These are phyloP conservation scores for Verticillium nubilum DNA, from an alignment of 2,329 filamentous ascomycete genomes.

Conservation along the genomic window DNA sequence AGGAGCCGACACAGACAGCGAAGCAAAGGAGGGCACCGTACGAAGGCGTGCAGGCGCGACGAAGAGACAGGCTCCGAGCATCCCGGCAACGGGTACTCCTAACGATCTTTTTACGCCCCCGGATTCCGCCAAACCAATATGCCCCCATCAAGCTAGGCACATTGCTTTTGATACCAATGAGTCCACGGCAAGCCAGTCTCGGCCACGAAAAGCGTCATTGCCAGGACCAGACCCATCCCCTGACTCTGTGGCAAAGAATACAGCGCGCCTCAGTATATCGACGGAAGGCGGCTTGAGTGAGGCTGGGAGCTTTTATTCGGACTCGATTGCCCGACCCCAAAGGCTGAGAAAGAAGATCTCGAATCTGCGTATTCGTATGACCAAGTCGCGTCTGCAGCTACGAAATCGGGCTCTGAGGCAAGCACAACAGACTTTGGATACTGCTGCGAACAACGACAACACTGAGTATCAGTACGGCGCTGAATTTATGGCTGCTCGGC, in stretches of 20 bases:
- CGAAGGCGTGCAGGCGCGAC: background rate
- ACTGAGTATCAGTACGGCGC: background rate
- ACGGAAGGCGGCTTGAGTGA: conserved; percentile 6
- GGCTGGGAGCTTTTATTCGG: conserved; percentile 7
- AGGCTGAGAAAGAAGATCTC: conserved; percentile 12
- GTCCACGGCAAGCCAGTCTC: background rate
- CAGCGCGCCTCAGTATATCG: conserved; percentile 2
- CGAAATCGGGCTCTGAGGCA: background rate
- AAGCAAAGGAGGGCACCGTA: conserved; percentile 2
- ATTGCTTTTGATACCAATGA: background rate
- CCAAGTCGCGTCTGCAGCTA: conserved; percentile 8
- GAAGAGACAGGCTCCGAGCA: background rate
- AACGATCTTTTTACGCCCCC: background rate
- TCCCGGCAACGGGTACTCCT: background rate
- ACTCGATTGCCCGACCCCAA: conserved; percentile 1
- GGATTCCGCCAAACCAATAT: background rate
- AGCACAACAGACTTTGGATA: background rate
- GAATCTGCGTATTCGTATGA: conserved; percentile 8
- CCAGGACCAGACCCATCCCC: background rate
- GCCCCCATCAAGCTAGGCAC: conserved; percentile 2
- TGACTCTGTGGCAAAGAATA: background rate
- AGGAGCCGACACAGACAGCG: background rate
- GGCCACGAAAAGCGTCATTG: background rate
- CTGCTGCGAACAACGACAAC: background rate
- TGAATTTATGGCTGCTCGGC: background rate